A percentile compares a stretch with the other conserved stretches of the same genome.
Conservation (phyloP, 108 stramenopile genomes). For the Fragilariopsis cylindrus region DNA sequence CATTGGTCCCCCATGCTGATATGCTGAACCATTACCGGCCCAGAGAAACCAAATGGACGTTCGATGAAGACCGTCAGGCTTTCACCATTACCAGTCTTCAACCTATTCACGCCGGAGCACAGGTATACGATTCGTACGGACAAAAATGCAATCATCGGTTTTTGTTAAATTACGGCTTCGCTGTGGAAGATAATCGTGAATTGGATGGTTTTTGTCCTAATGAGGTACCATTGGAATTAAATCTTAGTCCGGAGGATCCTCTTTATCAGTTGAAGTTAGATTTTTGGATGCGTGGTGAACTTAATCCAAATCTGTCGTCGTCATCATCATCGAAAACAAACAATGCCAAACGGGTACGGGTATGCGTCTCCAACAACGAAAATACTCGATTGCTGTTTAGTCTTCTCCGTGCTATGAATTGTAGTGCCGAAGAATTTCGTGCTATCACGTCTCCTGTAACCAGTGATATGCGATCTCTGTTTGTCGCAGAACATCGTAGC, state of each 20-base stretch:
- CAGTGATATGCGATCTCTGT: conserved; percentile 39
- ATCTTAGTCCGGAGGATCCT: conserved; percentile 61
- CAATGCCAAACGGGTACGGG: conserved; percentile 76
- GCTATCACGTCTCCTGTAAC: conserved; percentile 51
- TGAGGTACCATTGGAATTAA: conserved; percentile 91
- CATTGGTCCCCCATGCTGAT: conserved; percentile 98
- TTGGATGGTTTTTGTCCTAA: conserved; percentile 98
- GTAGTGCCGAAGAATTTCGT: conserved; percentile 65
- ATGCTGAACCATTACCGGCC: conserved; percentile 99
- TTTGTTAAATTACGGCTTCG: conserved; percentile 99
- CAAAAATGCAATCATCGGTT: conserved; percentile 99
- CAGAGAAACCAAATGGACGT: conserved; percentile 99
- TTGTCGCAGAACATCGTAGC: conserved; percentile 35
- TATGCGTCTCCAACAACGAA: conserved; percentile 96
- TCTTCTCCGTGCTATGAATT: conserved; percentile 78
- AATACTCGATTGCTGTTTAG: conserved; percentile 86
- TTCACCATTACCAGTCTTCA: conserved; percentile 95
- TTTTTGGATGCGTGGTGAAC: conserved; percentile 90
- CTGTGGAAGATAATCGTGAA: conserved; percentile 96
- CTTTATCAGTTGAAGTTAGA: conserved; percentile 66
- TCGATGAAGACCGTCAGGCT: conserved; percentile 92
- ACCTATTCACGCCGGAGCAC: conserved; percentile 71
- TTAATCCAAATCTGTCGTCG: conserved; percentile 6
- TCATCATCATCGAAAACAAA: conserved; percentile 8
- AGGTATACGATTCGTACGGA: conserved; percentile 99